Base-by-base conservation (phyloP, 495 filamentous ascomycete species). In the Penicillium coffeae region DNA sequence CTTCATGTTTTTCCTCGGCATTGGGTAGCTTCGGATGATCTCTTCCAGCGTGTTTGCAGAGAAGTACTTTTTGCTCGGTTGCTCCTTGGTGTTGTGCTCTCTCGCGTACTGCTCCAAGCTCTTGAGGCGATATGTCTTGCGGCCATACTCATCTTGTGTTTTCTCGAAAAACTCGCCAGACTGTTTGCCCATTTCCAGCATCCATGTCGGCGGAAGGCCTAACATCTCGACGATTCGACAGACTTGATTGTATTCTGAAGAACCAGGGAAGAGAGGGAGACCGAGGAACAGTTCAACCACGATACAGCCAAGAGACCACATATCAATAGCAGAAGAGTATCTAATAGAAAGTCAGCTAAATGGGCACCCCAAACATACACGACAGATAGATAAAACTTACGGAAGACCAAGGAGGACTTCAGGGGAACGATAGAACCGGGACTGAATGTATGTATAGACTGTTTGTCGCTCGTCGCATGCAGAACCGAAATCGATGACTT, bases 1-100 rank as follows among this genome's bases (percentile, higher is more conserved):
- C 72, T 99, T 99, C 94, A 99, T 99, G 54, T 96, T 95, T 72
- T 99, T 99, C 62, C 94, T 75, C 21, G 94, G 94, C 91, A 99
- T 95, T 30, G 93, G 84, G 64, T 99, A 99, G 52, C 86, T 88
- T 59, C 93, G 85, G 66, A 99, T 96, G 53, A 99, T 97, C 48
- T 97, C 94, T 13, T 94, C 90, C 41, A 99, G 67, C 2, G 90
- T 95, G 22, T 82, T 96, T 2, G 91, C 89, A 56, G 87, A 83
- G 72, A 99, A 99, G 66, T 99, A 99, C 69, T 96, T 97, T 78
- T 99, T 99, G 78, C 94, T 97, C 35, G 94, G 94, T 66, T 96
- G 93, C 65, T 99, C 94, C 65, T 99, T 97, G 10, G 89, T 91
- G 48, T 85, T 84, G 57, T 95, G 92, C 64, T 99, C 94, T 37